Conservation (phyloP, 345 rosid species). For the Balakata baccata region DNA sequence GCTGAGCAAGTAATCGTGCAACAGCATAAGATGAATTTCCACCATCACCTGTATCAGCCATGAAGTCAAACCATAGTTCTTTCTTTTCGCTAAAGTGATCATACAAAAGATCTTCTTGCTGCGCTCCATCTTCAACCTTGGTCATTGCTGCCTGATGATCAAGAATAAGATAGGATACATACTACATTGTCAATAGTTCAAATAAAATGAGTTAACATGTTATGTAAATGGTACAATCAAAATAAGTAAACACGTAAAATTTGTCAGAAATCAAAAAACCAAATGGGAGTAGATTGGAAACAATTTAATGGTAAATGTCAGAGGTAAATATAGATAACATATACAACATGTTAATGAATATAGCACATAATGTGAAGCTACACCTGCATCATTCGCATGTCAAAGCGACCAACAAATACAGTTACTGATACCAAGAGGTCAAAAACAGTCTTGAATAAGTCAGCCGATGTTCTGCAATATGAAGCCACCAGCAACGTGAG, state of each 20-base stretch:
- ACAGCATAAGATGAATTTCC: conserved; percentile 90
- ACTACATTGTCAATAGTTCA: conserved; percentile 12
- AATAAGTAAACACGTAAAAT: neutral
- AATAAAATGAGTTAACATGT: too few relatives aligned
- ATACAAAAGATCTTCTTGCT: conserved; percentile 55
- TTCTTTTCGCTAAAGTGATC: conserved; percentile 75
- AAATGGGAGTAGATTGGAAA: neutral
- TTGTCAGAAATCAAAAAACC: neutral
- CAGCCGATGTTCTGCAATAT: conserved; percentile 90
- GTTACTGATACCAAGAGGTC: conserved; percentile 98
- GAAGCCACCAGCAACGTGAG: conserved; percentile 24
- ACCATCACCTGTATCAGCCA: conserved; percentile 99
- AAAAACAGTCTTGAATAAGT: conserved; percentile 92
- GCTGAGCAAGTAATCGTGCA: conserved; percentile 92
- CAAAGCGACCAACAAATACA: conserved; percentile 97
- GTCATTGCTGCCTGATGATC: conserved; percentile 81
- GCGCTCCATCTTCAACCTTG: conserved; percentile 47
- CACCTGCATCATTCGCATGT: conserved; percentile 99
- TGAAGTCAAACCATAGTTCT: conserved; percentile 94
- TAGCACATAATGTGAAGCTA: conserved; percentile 1
- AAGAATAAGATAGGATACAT: conserved; percentile 3
- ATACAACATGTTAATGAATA: neutral
- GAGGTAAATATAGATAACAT: conserved; percentile 25
- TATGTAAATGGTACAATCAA: neutral
- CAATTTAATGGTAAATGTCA: neutral